Base-by-base conservation (phyloP, 169 alveolate genomes). In the Plasmodium vinckei region DNA sequence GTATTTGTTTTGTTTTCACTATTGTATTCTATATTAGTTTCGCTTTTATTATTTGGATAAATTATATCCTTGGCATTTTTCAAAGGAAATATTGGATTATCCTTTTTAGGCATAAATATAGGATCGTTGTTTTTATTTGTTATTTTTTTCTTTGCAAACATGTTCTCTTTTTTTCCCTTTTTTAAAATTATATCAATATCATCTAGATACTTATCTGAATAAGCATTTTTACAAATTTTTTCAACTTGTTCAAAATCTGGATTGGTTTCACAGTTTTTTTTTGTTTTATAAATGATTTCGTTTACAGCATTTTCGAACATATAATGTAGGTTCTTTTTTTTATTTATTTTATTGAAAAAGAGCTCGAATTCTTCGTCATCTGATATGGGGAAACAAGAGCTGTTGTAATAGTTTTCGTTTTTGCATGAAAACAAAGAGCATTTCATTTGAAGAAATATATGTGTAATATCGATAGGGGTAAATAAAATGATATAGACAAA, bases 181-280 rank as follows among this genome's bases (percentile, higher is more conserved):
- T 79, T 64, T 70, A 79, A 56, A 54, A 79, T 65, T 42, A 79
- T 79, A 42, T 79, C 89, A 33, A 79, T 79, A 64, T 79, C 89
- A 25, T 79, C 89, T 79, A 79, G 25, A 39, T 9, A 33, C 7
- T 79, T 72, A 57, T 72, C 87, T 13, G 68, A 51, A 67, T 67
- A 53, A 0, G 21, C 3, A 13, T 2, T 39, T 54, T 79, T 64
- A 1, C 27, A 10, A 15, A 54, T 59, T 79, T 79, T 67, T 60
- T 79, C 89, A 9, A 79, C 61, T 42, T 79, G 71, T 67, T 79
- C 89, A 54, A 79, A 67, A 53, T 79, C 89, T 5, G 89, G 67
- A 47, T 56, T 65, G 10, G 44, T 27, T 9, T 59, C 79, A 67
- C 72, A 79, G 21, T 46, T 53, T 54, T 79, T 56, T 67, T 79